These are phyloP conservation scores for Leishmania gerbilli DNA, from an alignment of 208 protist species.

Conservation along the genomic window DNA sequence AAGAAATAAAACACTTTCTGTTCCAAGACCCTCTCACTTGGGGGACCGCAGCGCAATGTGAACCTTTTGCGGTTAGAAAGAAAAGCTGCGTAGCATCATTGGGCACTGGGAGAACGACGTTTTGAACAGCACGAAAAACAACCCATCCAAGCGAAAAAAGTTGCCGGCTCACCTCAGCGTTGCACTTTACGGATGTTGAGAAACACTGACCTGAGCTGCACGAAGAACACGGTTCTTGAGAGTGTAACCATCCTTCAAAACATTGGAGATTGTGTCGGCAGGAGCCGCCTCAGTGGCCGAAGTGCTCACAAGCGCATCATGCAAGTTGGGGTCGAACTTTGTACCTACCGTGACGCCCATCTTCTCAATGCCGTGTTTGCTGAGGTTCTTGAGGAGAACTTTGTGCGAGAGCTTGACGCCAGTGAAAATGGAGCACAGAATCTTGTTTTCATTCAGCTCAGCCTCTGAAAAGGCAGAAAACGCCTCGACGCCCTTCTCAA, in stretches of 20 bases:
- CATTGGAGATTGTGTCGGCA: slow-evolving; percentile 61
- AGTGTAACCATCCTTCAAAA: slow-evolving; percentile 93
- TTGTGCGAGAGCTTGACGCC: slow-evolving; percentile 88
- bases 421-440: slow-evolving; percentile 67
- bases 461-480: slow-evolving; percentile 53
- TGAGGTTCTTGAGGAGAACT: slow-evolving; percentile 85
- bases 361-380: slow-evolving; percentile 87
- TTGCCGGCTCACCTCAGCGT: neutral
- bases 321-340: slow-evolving; percentile 89
- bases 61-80: neutral
- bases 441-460: slow-evolving; percentile 65
- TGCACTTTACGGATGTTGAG: slow-evolving; percentile 20
- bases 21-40: neutral
- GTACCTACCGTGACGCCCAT: slow-evolving; percentile 68
- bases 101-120: slow-evolving; percentile 4
- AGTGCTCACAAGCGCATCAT: slow-evolving; percentile 90
- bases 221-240: slow-evolving; percentile 87
- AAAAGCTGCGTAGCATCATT: neutral
- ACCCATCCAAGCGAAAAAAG: slow-evolving; percentile 5
- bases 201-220: slow-evolving; percentile 90
- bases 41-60: neutral
- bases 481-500: slow-evolving; percentile 87
- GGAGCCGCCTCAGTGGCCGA: slow-evolving; percentile 55
- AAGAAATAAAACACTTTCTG: neutral
- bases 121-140: slow-evolving; percentile 30